Evolutionary conservation across 176 grass and related monocot genomes (phyloP).

Genomic region (Saccharum officinarum): DNA sequence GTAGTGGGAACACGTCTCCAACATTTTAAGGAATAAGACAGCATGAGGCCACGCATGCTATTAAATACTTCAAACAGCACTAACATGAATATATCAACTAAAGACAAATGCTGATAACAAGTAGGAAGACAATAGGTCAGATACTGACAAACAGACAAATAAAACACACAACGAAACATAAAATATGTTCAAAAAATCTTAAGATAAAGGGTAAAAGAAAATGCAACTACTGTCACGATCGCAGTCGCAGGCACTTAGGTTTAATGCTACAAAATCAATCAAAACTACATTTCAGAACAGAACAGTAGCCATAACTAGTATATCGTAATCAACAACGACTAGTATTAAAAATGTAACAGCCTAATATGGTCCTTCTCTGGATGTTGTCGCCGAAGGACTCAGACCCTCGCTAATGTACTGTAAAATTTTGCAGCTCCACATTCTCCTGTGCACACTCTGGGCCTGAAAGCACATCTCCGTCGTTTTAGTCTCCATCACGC

Average conservation of each 20-base stretch:
- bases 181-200: neutral
- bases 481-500: neutral
- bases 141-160: conserved; percentile 6
- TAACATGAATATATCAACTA: neutral
- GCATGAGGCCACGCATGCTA: neutral
- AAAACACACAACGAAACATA: neutral
- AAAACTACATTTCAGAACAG: conserved; percentile 4
- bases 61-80: neutral
- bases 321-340: neutral
- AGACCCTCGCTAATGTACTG: neutral
- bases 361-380: neutral
- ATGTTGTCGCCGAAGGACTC: neutral
- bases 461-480: neutral
- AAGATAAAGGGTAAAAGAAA: neutral
- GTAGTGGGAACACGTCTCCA: neutral
- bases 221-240: neutral
- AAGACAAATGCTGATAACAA: neutral
- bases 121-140: neutral
- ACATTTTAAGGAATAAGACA: neutral
- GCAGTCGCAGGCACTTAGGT: neutral
- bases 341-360: neutral
- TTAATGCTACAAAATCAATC: neutral
- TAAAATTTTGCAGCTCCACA: neutral
- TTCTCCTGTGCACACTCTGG: neutral
- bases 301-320: neutral